Base-by-base conservation (phyloP, 2,329 filamentous ascomycete species). In the Fusarium caatingaense region DNA sequence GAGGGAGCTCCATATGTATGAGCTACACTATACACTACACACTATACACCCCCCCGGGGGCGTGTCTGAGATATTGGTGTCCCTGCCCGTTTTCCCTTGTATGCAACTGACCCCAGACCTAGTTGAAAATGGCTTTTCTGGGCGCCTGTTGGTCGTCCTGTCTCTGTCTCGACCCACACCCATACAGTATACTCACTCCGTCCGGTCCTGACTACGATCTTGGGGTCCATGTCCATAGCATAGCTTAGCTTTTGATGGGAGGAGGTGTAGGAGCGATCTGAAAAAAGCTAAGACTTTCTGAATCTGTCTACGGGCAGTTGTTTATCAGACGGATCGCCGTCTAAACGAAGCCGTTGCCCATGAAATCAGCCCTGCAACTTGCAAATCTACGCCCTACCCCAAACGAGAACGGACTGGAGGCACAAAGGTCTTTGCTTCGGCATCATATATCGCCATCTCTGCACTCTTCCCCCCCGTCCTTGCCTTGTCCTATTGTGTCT, bases 371-470 rank as follows among this genome's bases (percentile, higher is more conserved):
- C 59, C 65, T 68, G 66, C 50, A 64, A 54, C 58, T 68, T 66
- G 62, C 54, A 66, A 56, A 58, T 65, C 45, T 60, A 63, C 63
- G 51, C 71, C 61, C 62, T 72, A 34, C 45, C 68, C 64, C 69
- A 74, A 74, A 75, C 69, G 58, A 60, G 47, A 30, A 30, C 64
- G 59, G 60, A 64, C 67, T 37, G 51, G 69, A 74, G 61, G 48
- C 60, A 72, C 68, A 73, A 74, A 69, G 70, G 56, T 59, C 62
- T 71, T 69, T 64, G 53, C 68, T 62, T 71, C 69, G 69, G 45
- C 56, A 58, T 73, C 72, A 75, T 71, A 74, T 74, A 69, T 75
- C 70, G 65, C 72, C 61, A 65, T 59, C 59, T 61, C 53, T 67
- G 66, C 34, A 37, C 66, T 69, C n/a, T 47, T 27, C 55, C 64